Conservation (phyloP, 306 rosid species). For the Castanospermum australe region DNA sequence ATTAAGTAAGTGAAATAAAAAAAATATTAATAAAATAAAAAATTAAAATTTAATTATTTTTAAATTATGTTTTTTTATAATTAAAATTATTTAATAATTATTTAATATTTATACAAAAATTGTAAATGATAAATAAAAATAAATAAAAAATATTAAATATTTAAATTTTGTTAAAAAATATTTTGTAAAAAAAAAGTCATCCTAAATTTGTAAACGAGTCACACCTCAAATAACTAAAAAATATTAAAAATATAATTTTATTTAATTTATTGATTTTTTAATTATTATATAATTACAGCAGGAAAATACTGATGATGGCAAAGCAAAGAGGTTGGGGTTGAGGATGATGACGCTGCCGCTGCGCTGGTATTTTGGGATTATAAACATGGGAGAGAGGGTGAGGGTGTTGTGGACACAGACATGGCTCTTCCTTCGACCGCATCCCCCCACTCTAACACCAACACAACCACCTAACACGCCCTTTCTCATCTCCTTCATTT, state of each 20-base stretch:
- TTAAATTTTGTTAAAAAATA: too few relatives aligned
- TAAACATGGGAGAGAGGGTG: constrained; percentile 36
- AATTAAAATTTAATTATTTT: too few relatives aligned
- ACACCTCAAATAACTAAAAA: too few relatives aligned
- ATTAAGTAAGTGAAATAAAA: too few relatives aligned
- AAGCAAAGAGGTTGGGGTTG: not conserved
- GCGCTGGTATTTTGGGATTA: constrained; percentile 48
- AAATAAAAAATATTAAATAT: too few relatives aligned
- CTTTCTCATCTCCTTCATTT: not conserved
- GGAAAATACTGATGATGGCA: constrained; percentile 20
- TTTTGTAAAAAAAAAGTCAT: too few relatives aligned
- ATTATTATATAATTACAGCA: constrained; percentile 22
- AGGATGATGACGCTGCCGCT: constrained; percentile 36
- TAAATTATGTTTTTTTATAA: too few relatives aligned
- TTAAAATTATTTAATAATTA: too few relatives aligned
- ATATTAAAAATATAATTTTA: not conserved
- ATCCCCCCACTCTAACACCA: constrained; percentile 14
- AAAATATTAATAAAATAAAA: too few relatives aligned
- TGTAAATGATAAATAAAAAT: too few relatives aligned
- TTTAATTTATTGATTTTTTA: not conserved
- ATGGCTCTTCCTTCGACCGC: constrained; percentile 1
- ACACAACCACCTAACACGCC: constrained; percentile 4
- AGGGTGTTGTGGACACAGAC: not conserved
- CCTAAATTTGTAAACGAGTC: too few relatives aligned
- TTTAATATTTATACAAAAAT: too few relatives aligned